Conservation (phyloP, 2,329 filamentous ascomycete genomes). For the Ceratocystis eucalypticola region DNA sequence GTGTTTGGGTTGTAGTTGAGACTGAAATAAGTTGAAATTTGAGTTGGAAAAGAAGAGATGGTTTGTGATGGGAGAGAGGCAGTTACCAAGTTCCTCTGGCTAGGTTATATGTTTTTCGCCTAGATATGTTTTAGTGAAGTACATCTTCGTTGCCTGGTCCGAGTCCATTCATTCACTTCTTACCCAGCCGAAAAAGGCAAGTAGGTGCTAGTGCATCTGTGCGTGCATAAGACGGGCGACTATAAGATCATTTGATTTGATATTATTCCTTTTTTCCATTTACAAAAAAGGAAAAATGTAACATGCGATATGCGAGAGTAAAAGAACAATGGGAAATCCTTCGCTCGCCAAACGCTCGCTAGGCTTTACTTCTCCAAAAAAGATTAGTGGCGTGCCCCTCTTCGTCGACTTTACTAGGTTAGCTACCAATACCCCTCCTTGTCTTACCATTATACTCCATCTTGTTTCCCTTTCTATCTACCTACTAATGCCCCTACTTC, state of each 20-base stretch:
- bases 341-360: background rate
- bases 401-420: background rate
- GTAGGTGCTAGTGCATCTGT: too few species aligned
- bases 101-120: too few species aligned
- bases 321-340: background rate
- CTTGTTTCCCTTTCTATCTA: background rate
- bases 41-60: too few species aligned
- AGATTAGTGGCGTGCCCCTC: background rate
- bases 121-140: background rate
- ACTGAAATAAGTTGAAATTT: too few species aligned
- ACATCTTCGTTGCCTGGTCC: background rate
- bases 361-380: background rate
- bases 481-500: too few species aligned
- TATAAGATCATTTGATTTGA: background rate
- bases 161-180: background rate
- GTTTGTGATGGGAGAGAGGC: too few species aligned
- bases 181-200: too few species aligned
- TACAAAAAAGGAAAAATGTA: background rate
- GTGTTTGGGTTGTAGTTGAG: too few species aligned
- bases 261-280: background rate
- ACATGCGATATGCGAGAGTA: background rate
- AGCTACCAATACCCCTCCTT: background rate
- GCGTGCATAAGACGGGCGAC: background rate
- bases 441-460: background rate
- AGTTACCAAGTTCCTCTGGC: too few species aligned